Conservation (phyloP, 2,329 filamentous ascomycete genomes). For the Alternaria gansuensis region DNA sequence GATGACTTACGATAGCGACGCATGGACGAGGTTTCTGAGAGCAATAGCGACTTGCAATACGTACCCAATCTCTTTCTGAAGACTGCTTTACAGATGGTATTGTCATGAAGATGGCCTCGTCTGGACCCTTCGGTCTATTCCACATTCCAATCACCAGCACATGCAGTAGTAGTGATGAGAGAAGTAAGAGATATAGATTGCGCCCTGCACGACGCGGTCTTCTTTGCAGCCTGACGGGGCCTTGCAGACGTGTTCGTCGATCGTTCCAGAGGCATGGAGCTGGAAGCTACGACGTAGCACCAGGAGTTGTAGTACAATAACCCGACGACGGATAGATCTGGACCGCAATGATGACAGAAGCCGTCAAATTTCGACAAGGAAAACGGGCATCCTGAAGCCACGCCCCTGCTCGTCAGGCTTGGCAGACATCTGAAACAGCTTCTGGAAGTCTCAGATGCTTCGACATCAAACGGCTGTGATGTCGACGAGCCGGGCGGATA, state of each 20-base stretch:
- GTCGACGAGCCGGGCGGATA: constrained; percentile 8
- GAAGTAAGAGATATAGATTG: background rate
- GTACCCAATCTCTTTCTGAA: background rate
- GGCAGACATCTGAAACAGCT: constrained; percentile 34
- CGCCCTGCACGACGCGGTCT: constrained; percentile 12
- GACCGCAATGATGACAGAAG: constrained; percentile 1
- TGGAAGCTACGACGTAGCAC: constrained; percentile 18
- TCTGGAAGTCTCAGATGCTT: constrained; percentile 34
- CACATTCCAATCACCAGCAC: background rate
- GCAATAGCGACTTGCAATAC: constrained; percentile 15
- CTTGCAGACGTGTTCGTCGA: constrained; percentile 20
- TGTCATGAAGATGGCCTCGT: background rate
- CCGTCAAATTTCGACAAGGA: background rate
- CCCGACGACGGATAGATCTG: background rate
- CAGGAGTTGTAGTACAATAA: constrained; percentile 4
- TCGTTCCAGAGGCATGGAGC: constrained; percentile 9
- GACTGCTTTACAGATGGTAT: background rate
- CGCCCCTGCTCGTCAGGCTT: constrained; percentile 3
- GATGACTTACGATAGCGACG: constrained; percentile 8
- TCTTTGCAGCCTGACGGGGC: constrained; percentile 16
- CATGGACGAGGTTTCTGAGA: background rate
- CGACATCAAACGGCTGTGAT: constrained; percentile 26
- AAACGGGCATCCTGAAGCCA: constrained; percentile 1
- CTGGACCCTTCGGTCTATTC: background rate
- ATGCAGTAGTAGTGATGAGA: background rate